Percentiles rank a stretch among this genome's conserved stretches.
These are phyloP conservation scores for Macrotyloma uniflorum DNA, from an alignment of 306 rosid genomes.

Conservation along the genomic window DNA sequence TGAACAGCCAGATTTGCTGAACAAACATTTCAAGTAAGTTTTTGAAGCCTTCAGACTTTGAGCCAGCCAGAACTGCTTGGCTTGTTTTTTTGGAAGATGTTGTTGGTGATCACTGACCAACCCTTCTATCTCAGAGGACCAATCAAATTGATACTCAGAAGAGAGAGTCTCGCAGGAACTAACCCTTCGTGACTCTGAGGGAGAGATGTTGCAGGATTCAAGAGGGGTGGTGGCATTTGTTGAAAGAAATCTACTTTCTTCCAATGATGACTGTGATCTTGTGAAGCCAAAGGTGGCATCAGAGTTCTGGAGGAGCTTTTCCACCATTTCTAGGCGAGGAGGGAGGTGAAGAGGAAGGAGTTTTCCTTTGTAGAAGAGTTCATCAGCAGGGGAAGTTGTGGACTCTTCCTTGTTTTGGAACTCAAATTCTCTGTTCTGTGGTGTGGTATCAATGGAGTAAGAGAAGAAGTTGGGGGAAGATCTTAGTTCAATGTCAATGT, in stretches of 20 bases:
- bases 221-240: slow-evolving; percentile 46
- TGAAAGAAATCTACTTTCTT: slow-evolving; percentile 48
- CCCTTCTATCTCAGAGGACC: slow-evolving; percentile 44
- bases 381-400: slow-evolving; percentile 41
- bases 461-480: slow-evolving; percentile 47
- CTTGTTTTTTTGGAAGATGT: slow-evolving; percentile 44
- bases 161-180: slow-evolving; percentile 51
- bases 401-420: slow-evolving; percentile 51
- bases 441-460: slow-evolving; percentile 13
- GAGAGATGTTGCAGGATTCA: slow-evolving; percentile 64
- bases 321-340: slow-evolving; percentile 11
- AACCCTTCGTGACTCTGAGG: slow-evolving; percentile 70
- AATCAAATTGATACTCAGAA: slow-evolving; percentile 45
- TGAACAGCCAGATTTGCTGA: slow-evolving; percentile 55
- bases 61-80: slow-evolving; percentile 48
- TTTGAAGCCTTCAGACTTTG: slow-evolving; percentile 64
- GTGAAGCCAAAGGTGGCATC: slow-evolving; percentile 18
- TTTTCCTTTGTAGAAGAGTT: slow-evolving; percentile 57
- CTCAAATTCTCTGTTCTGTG: slow-evolving; percentile 66
- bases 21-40: slow-evolving; percentile 61
- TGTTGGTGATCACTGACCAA: slow-evolving; percentile 7
- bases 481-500: slow-evolving; percentile 63
- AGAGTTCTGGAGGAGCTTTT: slow-evolving; percentile 44
- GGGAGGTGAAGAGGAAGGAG: slow-evolving; percentile 67
- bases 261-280: slow-evolving; percentile 39